Evolutionary conservation across 1,284 basidiomycete genomes (phyloP).

Genomic region (Pisolithus thermaeus): DNA sequence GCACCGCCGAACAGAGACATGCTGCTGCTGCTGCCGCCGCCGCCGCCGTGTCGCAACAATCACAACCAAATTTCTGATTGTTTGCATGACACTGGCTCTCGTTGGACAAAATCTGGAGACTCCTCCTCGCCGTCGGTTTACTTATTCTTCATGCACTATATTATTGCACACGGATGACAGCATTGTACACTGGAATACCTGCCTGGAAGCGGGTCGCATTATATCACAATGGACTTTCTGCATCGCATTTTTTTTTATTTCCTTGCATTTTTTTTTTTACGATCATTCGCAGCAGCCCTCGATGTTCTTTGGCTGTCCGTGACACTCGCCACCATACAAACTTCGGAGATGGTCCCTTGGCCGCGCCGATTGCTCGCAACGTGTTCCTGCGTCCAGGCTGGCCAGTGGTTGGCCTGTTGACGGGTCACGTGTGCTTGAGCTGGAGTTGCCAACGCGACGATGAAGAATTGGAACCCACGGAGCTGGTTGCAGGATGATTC

Average conservation of each 20-base stretch:
- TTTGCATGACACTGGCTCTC: slow-evolving; percentile 8
- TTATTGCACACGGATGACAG: slow-evolving; percentile 33
- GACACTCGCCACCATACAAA: slow-evolving; percentile 21
- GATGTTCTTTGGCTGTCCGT: slow-evolving; percentile 21
- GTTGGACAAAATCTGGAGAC: slow-evolving; percentile 16
- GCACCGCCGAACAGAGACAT: slow-evolving; percentile 65
- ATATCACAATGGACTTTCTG: slow-evolving; percentile 38
- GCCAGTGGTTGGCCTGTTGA: slow-evolving; percentile 17
- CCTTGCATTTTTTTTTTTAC: slow-evolving; percentile 20
- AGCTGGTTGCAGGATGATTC: slow-evolving; percentile 39
- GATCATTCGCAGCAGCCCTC: slow-evolving; percentile 9
- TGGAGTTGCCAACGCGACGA: slow-evolving; percentile 31
- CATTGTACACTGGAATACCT: slow-evolving; percentile 42
- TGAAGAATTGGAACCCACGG: slow-evolving; percentile 39
- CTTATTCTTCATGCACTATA: slow-evolving; percentile 35
- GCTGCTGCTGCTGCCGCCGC: slow-evolving; percentile 53
- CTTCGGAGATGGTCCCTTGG: slow-evolving; percentile 33
- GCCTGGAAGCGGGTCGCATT: slow-evolving; percentile 52
- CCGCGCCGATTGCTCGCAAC: slow-evolving; percentile 37
- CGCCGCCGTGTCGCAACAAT: slow-evolving; percentile 42
- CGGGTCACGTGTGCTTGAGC: slow-evolving; percentile 16
- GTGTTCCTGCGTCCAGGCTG: slow-evolving; percentile 13
- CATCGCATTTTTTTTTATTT: slow-evolving; percentile 46
- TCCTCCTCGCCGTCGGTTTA: slow-evolving; percentile 25
- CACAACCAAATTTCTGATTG: slow-evolving; percentile 44